Evolutionary conservation across 1,284 basidiomycete genomes (phyloP).

Genomic region (Sporisorium reilianum): DNA sequence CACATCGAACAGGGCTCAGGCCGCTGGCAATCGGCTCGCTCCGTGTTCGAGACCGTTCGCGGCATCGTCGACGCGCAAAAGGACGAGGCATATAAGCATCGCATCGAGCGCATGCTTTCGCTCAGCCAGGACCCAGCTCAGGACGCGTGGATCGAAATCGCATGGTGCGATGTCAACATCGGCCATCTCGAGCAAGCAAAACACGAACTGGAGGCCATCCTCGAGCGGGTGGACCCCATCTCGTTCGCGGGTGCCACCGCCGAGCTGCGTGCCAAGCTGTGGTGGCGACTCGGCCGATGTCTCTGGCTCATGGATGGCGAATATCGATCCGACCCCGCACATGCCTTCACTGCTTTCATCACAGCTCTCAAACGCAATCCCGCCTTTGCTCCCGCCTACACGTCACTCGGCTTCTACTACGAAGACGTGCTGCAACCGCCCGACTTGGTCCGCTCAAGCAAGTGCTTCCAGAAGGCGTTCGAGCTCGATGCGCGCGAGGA

Average conservation of each 20-base stretch:
- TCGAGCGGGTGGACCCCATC: slow-evolving; percentile 73
- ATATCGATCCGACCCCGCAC: slow-evolving; percentile 56
- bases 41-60: slow-evolving; percentile 74
- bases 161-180: slow-evolving; percentile 83
- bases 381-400: slow-evolving; percentile 89
- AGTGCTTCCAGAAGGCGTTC: slow-evolving; percentile 98
- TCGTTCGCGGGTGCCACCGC: slow-evolving; percentile 56
- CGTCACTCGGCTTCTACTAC: slow-evolving; percentile 92
- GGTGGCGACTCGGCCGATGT: slow-evolving; percentile 85
- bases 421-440: slow-evolving; percentile 78
- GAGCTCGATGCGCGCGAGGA: slow-evolving; percentile 91
- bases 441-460: slow-evolving; percentile 86
- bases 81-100: slow-evolving; percentile 48
- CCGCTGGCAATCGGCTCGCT: slow-evolving; percentile 80
- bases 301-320: slow-evolving; percentile 80
- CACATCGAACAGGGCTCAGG: slow-evolving; percentile 78
- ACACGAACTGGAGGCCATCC: slow-evolving; percentile 75
- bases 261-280: slow-evolving; percentile 77
- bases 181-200: slow-evolving; percentile 74
- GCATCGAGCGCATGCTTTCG: slow-evolving; percentile 66
- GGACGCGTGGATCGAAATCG: slow-evolving; percentile 83
- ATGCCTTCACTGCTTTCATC: slow-evolving; percentile 78
- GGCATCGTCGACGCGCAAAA: slow-evolving; percentile 13
- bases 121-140: slow-evolving; percentile 72
- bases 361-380: slow-evolving; percentile 81